Percentiles rank a stretch among this genome's conserved stretches.
These are phyloP conservation scores for Ceratocystis huliohia DNA, from an alignment of 2,329 filamentous ascomycete species.

Conservation along the genomic window DNA sequence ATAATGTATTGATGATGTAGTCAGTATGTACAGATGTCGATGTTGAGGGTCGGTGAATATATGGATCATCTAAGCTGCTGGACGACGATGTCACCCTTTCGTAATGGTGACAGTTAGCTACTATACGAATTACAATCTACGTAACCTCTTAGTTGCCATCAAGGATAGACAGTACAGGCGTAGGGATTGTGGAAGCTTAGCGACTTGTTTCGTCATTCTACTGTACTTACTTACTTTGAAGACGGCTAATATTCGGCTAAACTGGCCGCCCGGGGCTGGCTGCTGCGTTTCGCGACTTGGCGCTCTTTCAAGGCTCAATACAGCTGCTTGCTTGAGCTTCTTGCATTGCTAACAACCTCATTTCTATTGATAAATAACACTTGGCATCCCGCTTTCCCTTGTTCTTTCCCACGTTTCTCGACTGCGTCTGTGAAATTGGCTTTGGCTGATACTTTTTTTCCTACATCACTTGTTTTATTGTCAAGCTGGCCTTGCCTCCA, in stretches of 20 bases:
- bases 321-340: neutral
- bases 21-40: neutral
- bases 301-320: neutral
- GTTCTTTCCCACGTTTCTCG: neutral
- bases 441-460: neutral
- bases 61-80: neutral
- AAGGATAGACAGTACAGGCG: too few species aligned
- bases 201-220: neutral
- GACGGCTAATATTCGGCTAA: conserved; percentile 5
- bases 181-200: too few species aligned
- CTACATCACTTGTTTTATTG: neutral
- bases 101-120: too few species aligned
- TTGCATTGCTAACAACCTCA: neutral
- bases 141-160: too few species aligned
- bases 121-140: too few species aligned
- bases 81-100: too few species aligned
- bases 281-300: conserved; percentile 17
- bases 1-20: too few species aligned
- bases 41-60: neutral
- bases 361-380: neutral
- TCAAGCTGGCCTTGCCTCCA: conserved; percentile 18
- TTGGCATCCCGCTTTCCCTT: neutral
- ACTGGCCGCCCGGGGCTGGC: neutral
- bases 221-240: neutral
- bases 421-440: neutral